Base-by-base conservation (phyloP, 108 stramenopile species). In the Mediolabrus comicus region DNA sequence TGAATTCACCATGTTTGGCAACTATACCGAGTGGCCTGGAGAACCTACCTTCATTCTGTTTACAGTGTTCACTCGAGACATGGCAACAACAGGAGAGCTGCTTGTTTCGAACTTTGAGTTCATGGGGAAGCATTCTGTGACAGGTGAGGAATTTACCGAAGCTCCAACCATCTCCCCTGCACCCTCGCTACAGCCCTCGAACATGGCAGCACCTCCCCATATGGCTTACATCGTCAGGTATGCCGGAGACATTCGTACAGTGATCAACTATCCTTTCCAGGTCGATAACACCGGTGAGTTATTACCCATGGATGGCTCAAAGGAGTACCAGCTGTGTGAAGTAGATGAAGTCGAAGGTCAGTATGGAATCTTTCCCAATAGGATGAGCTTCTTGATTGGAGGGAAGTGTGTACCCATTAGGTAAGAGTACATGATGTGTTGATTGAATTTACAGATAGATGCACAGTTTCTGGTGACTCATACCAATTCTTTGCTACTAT, bases 21-120 rank as follows among this genome's bases (percentile, higher is more conserved):
- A 76, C 39, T 76, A 62, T 33, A 76, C 67, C 13, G 54, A 76
- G 3, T 76, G 75, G 75, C 33, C 68, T 57, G 75, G 75, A 19
- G 34, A 31, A 9, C 59, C 62, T 1, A 32, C 67, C 17, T 55
- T 67, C 53, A 62, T 75, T 22, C 22, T 67, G 53, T 75, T 75
- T 30, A 53, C 67, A 53, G 17, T 67, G 35, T 28, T 38, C 12
- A 43, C 74, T 4, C 28, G 41, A 28, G 38, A 65, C 25, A 43
- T 75, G 74, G 31, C 29, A 10, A 29, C 41, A 17, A 6, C 66
- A 0, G 74, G 55, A 5, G 46, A 52, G 27, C 62, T 55, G 13
- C 43, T 55, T 28, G 35, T 76, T 35, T 61, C 67, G 7, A 62
- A 62, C 8, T 76, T 75, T 46, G 46, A 67, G 53, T 59, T 67